Conservation (phyloP, 179 eudicot genomes). For the Beta lomatogona region DNA sequence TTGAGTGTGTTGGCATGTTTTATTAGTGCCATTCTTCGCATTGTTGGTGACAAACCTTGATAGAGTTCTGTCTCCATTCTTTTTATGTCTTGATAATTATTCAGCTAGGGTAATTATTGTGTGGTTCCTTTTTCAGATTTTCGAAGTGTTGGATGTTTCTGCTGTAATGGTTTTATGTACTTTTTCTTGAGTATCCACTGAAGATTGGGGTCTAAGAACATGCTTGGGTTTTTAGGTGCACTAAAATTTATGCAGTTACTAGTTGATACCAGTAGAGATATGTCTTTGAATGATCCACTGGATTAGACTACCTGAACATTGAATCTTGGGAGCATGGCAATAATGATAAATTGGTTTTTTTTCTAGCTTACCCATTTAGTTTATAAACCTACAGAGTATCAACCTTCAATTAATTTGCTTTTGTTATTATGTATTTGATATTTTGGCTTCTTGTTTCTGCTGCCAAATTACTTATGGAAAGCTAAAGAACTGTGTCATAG, state of each 20-base stretch:
- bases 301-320: not conserved
- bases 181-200: too few relatives aligned
- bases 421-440: not conserved
- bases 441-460: not conserved
- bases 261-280: not conserved
- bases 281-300: not conserved
- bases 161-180: not conserved
- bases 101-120: not conserved
- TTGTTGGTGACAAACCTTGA: not conserved
- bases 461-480: not conserved
- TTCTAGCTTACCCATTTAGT: not conserved
- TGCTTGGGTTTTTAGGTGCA: not conserved
- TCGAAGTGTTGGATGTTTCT: not conserved
- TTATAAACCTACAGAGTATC: not conserved
- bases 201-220: too few relatives aligned
- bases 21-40: not conserved
- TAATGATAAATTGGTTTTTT: too few relatives aligned
- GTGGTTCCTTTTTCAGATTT: not conserved
- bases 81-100: not conserved
- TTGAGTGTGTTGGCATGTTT: not conserved
- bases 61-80: not conserved
- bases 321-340: not conserved
- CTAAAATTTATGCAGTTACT: not conserved
- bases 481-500: not conserved
- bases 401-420: not conserved